Conservation (phyloP, 2,329 filamentous ascomycete genomes). For the Hymenoscyphus scutula region DNA sequence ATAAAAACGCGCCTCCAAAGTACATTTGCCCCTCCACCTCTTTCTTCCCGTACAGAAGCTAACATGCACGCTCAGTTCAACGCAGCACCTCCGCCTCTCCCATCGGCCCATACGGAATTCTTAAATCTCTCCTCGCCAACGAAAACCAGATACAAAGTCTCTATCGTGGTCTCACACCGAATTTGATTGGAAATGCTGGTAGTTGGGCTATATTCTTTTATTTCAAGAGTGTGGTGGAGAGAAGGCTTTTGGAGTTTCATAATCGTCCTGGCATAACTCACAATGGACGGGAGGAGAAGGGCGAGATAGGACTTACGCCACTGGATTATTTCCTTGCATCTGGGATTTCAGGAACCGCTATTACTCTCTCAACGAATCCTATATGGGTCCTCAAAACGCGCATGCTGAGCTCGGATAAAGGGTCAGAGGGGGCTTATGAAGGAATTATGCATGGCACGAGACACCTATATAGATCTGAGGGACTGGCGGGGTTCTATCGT, state of each 20-base stretch:
- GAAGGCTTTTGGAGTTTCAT: conserved; percentile 33
- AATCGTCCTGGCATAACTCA: conserved; percentile 11
- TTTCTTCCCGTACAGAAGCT: conserved; percentile 10
- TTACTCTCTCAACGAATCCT: conserved; percentile 84
- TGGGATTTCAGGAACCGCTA: conserved; percentile 66
- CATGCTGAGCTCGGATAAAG: conserved; percentile 83
- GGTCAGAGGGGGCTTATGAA: conserved; percentile 74
- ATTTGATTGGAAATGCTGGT: conserved; percentile 84
- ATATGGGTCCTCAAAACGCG: conserved; percentile 98
- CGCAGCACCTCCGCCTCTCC: conserved; percentile 44
- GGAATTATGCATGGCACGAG: conserved; percentile 69
- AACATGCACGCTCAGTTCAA: conserved; percentile 44
- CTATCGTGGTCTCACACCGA: conserved; percentile 87
- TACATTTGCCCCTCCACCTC: conserved; percentile 40
- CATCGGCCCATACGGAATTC: conserved; percentile 51
- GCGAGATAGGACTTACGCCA: conserved; percentile 22
- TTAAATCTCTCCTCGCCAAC: conserved; percentile 43
- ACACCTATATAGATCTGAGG: conserved; percentile 69
- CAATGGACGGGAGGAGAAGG: not conserved
- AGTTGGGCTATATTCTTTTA: conserved; percentile 95
- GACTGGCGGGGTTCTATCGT: conserved; percentile 78
- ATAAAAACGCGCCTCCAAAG: conserved; percentile 95
- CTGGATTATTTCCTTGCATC: conserved; percentile 80
- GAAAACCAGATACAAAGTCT: conserved; percentile 65
- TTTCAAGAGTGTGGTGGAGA: conserved; percentile 59